phyloP scores from a whole-genome alignment of 257 asterid species.

The Nicotiana tomentosiformis region DNA sequence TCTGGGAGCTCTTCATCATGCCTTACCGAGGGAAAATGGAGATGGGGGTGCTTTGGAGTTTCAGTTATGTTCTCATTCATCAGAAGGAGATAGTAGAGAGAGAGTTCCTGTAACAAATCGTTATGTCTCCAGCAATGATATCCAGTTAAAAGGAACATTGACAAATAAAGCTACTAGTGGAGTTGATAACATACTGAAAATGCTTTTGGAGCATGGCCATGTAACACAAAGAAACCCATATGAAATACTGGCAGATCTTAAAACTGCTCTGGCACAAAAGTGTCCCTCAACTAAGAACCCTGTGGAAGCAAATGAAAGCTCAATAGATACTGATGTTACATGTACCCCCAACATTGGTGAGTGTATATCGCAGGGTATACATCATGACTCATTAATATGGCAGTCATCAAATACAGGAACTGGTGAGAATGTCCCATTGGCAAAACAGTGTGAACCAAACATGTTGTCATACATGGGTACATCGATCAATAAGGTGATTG shows the following conservation, averaged over 20 bases:
- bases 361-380: slow-evolving; percentile 16
- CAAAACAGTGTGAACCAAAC: slow-evolving; percentile 25
- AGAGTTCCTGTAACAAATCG: slow-evolving; percentile 13
- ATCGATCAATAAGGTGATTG: slow-evolving; percentile 48
- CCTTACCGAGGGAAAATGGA: slow-evolving; percentile 28
- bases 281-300: slow-evolving; percentile 4
- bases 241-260: slow-evolving; percentile 46
- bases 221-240: slow-evolving; percentile 29
- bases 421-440: slow-evolving; percentile 11
- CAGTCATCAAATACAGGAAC: slow-evolving; percentile 28
- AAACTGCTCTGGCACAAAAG: slow-evolving; percentile 27
- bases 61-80: slow-evolving; percentile 20
- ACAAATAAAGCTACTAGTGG: slow-evolving; percentile 10
- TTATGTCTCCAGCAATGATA: slow-evolving; percentile 17
- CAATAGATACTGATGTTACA: slow-evolving; percentile 4
- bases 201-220: slow-evolving; percentile 38
- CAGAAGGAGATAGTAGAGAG: slow-evolving; percentile 9
- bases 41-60: slow-evolving; percentile 15
- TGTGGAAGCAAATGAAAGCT: slow-evolving; percentile 1
- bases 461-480: slow-evolving; percentile 25
- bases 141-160: slow-evolving; percentile 8
- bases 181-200: slow-evolving; percentile 33
- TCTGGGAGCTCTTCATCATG: slow-evolving; percentile 29
- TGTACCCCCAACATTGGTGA: slow-evolving; percentile 17
- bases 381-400: slow-evolving; percentile 8